Evolutionary conservation across 805 yeast species (phyloP), one percentile per base, ranked within the genome.

Genomic region (Diddensiella santjacobensis): DNA sequence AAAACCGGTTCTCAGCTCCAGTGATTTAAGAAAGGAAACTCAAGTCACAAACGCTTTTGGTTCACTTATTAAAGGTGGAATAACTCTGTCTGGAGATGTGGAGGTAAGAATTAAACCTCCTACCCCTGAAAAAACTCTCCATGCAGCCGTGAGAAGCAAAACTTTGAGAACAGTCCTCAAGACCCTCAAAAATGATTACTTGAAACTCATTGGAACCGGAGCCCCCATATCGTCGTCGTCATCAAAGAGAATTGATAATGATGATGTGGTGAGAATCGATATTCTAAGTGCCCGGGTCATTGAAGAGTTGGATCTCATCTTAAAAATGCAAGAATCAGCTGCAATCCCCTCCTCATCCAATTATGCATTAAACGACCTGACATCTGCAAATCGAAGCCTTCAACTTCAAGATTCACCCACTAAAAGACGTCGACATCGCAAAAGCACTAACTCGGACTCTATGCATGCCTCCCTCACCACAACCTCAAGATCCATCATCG

Each of bases 261-360:
- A 22, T 20, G 24, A 20, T 24, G 23, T 15, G 11, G 40, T 42
- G 5, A 24, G 57, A 35, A 54, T 65, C 35, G 70, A 66, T 42
- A 36, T 66, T 30, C 53, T 66, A 35, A 62, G 66, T 13, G 62
- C 64, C 37, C 53, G 61, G 19, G 60, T 62, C 15, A 49, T 66
- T 30, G 55, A 61, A 19, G 68, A 65, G 47, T 58, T 63, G 29
- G 55, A 61, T 10, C 49, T 45, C 3, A 42, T 59, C 22, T 44
- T 53, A 22, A 50, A 51, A 42, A 18, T 40, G 22, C 47, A 47
- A 17, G 52, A 45, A 20, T 37, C 18, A 8, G 29, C 42, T 39
- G 15, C 39, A 35, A 10, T 35, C 8, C 10, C 31, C 31, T n/a
- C n/a, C n/a, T 26, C 31, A 13, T 26, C 31, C 8, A 13, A 8